Evolutionary conservation across 495 filamentous ascomycete species (phyloP), one percentile per base, ranked within the genome.

Genomic region (Xylaria castorea): DNA sequence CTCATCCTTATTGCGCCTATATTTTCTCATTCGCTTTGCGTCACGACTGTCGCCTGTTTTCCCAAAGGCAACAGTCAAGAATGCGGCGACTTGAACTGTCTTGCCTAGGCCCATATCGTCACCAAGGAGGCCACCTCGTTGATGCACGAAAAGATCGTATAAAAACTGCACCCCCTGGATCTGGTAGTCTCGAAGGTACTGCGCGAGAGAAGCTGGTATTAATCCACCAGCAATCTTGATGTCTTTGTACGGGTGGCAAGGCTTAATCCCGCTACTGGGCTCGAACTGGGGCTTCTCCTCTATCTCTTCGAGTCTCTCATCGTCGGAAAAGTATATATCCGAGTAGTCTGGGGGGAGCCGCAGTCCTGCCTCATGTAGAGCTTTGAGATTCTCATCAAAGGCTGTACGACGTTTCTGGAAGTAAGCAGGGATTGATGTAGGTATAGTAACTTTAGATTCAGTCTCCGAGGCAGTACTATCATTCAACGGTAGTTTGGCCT

Each of bases 101-200:
- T 99, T 99, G 0, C 96, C 96, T 40, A 99, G 82, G 42, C 96
- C 96, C 96, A 99, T 99, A 77, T 99, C 96, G 80, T 99, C 96
- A 1, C 97, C 89, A 2, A 99, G 85, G 30, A 99, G 92, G 5
- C 93, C 94, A 5, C 97, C 96, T 70, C 91, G 93, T 72, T 98
- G 97, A 76, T 93, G 96, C 22, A 98, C 92, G 76, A 99, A 99
- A 40, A 91, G 83, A 71, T 94, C 88, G 79, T 99, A 97, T 8
- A 99, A 83, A 78, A 98, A 98, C 22, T 87, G 89, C 11, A 90
- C 93, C 32, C 96, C 96, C 44, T 93, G 87, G 4, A 98, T 85
- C 80, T 99, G 96, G 78, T 99, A 99, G 70, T 93, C 91, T 38
- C 96, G 90, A 48, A 99, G 85, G 85, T 95, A 97, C 78, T 97